phyloP scores from a whole-genome alignment of 139 green algal genomes.

The Ostreobium quekettii region DNA sequence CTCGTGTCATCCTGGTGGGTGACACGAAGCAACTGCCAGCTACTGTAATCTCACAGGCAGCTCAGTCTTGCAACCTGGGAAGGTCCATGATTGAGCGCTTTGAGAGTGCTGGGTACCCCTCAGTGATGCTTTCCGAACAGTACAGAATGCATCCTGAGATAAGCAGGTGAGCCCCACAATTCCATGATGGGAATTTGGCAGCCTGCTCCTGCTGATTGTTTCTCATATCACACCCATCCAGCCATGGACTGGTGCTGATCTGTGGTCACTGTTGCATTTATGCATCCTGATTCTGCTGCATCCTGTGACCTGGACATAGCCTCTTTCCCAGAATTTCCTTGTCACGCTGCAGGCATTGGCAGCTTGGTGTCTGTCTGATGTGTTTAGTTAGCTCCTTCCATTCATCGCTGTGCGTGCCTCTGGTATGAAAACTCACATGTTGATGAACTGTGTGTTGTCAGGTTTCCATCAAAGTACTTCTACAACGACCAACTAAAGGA shows the following conservation, averaged over 20 bases:
- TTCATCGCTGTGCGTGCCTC: too few relatives aligned
- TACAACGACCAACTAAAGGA: constrained; percentile 48
- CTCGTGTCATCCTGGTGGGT: constrained; percentile 58
- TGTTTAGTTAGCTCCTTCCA: not conserved
- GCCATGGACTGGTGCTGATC: not conserved
- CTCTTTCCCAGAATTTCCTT: not conserved
- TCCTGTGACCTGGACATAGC: too few relatives aligned
- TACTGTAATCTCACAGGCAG: constrained; percentile 55
- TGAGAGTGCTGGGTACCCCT: constrained; percentile 32
- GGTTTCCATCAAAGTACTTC: constrained; percentile 49
- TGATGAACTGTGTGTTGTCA: not conserved
- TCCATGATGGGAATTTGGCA: too few relatives aligned
- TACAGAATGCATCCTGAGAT: constrained; percentile 72
- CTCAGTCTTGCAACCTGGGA: constrained; percentile 30
- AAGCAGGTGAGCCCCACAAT: constrained; percentile 21
- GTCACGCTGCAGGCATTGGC: not conserved
- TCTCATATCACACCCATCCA: not conserved
- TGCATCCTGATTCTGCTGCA: too few relatives aligned
- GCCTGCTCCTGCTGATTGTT: too few relatives aligned
- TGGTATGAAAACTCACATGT: not conserved
- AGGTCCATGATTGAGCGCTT: constrained; percentile 65
- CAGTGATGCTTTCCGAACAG: constrained; percentile 53
- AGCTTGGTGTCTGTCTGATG: not conserved
- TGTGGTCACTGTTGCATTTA: not conserved
- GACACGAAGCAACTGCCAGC: constrained; percentile 70